phyloP scores from a whole-genome alignment of 345 rosid species.

The Turritis glabra region DNA sequence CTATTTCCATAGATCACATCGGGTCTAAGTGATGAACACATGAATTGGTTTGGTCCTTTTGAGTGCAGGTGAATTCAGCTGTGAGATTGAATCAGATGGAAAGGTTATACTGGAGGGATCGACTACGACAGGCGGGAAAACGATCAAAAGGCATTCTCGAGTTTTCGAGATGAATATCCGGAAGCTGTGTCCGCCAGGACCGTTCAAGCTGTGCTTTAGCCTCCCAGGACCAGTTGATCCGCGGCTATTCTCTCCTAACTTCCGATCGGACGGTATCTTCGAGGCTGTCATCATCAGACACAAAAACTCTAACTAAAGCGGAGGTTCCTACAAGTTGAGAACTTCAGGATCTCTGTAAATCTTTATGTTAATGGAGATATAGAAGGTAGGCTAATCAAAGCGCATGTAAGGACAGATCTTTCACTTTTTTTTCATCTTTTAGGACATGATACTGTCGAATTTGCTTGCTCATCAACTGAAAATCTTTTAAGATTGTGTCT shows the following conservation, averaged over 20 bases:
- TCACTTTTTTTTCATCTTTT: neutral
- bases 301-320: constrained; percentile 16
- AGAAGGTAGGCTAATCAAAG: constrained; percentile 20
- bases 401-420: neutral
- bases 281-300: constrained; percentile 59
- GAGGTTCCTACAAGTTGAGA: constrained; percentile 16
- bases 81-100: constrained; percentile 60
- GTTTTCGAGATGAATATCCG: constrained; percentile 46
- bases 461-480: constrained; percentile 11
- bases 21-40: constrained; percentile 6
- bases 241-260: constrained; percentile 55
- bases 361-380: neutral
- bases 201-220: constrained; percentile 54
- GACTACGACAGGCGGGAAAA: constrained; percentile 37
- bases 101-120: constrained; percentile 55
- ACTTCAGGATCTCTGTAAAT: constrained; percentile 21
- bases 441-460: neutral
- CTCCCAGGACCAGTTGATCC: constrained; percentile 85
- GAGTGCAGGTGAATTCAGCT: constrained; percentile 56
- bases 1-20: neutral
- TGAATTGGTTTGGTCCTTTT: constrained; percentile 7
- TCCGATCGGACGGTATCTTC: constrained; percentile 66
- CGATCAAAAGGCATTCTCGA: constrained; percentile 43
- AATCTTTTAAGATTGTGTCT: neutral
- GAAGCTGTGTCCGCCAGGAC: constrained; percentile 56